Base-by-base conservation (phyloP, 768 basidiomycete genomes). In the Candolleomyces aberdarensis region DNA sequence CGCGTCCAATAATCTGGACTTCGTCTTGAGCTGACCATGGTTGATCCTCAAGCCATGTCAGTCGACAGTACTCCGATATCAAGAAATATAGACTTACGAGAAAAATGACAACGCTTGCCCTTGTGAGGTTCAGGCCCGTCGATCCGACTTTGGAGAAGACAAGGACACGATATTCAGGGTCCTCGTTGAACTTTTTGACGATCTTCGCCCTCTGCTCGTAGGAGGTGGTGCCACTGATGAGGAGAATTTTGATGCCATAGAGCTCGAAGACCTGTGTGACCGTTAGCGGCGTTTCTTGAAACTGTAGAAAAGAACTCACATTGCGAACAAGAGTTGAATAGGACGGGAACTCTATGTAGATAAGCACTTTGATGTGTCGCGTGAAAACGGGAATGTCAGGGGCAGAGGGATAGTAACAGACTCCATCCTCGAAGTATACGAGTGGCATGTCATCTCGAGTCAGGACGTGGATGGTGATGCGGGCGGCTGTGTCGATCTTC, bases 121-220 rank as follows among this genome's bases (percentile, higher is more conserved):
- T 59, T 1, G 70, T 51, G 0, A 71, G 56, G 48, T 71, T 72
- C 0, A 71, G 65, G 10, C 70, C 67, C 0, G 63, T 65, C 0
- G 65, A 49, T 3, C 69, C 69, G 1, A 72, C 66, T 4, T 63
- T 60, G 0, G 69, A 72, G 49, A 72, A 63, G 6, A 72, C 59
- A 0, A 70, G 56, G 1, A 69, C 63, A 17, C 65, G 32, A 5
- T 36, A 43, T 14, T 51, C 8, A 2, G 55, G 49, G 17, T 60
- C 39, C 8, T 56, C 43, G 13, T 66, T 56, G 48, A 71, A 64
- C 0, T 41, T n/a, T 19, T 62, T 61, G 3, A 71, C 55, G 0
- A 61, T 17, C 39, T 64, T 58, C 31, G 62, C 60, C 1, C 59
- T 60, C n/a, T 61, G 56, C 4, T 62, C 56, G 3, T 62, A 55